phyloP scores from a whole-genome alignment of 768 basidiomycete genomes.

The Lactarius vividus region DNA sequence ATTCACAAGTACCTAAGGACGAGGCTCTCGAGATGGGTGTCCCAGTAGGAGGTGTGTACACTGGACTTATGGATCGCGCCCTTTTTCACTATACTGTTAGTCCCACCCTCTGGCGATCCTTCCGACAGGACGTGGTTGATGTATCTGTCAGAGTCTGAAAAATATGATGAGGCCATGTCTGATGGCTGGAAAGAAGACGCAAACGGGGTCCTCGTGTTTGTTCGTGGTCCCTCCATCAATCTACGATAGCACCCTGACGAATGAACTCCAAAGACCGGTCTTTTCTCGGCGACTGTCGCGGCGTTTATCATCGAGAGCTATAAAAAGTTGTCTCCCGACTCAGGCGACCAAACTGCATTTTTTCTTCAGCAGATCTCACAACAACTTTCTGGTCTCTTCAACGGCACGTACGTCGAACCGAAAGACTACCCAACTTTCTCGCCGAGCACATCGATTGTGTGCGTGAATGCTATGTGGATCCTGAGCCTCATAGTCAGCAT shows the following conservation, averaged over 20 bases:
- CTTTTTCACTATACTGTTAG: not conserved
- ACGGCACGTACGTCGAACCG: not conserved
- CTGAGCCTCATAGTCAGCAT: slow-evolving; percentile 21
- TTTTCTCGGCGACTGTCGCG: slow-evolving; percentile 29
- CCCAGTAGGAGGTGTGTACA: not conserved
- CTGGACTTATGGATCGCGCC: not conserved
- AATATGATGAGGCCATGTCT: slow-evolving; percentile 2
- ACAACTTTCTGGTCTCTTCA: slow-evolving; percentile 8
- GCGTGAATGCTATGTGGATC: slow-evolving; percentile 21
- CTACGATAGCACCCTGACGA: not conserved
- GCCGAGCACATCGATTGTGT: not conserved
- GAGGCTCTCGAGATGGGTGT: not conserved
- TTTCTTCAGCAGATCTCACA: slow-evolving; percentile 14
- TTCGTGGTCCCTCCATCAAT: not conserved
- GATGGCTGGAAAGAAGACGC: not conserved
- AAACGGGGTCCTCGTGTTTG: not conserved
- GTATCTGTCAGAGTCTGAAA: slow-evolving; percentile 10
- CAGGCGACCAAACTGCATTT: slow-evolving; percentile 10
- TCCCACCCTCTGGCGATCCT: not conserved
- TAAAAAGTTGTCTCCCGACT: not conserved
- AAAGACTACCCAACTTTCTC: not conserved
- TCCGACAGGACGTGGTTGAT: slow-evolving; percentile 16
- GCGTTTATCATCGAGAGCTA: slow-evolving; percentile 21
- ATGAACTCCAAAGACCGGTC: slow-evolving; percentile 23
- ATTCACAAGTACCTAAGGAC: not conserved